Evolutionary conservation across 441 rosid species (phyloP).

Genomic region (Populus trichocarpa): DNA sequence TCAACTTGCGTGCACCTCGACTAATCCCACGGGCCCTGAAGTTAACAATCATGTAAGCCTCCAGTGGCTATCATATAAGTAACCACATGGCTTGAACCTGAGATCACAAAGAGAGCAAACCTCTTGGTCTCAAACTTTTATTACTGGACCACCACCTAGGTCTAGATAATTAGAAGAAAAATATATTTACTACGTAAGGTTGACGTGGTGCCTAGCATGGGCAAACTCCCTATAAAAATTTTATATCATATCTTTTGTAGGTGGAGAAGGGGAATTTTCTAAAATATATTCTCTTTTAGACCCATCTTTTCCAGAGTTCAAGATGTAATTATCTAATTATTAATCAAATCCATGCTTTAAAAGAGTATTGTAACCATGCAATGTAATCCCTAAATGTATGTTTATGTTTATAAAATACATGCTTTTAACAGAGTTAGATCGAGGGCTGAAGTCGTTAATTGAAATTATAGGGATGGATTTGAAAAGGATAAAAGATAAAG

Average conservation of each 20-base stretch:
- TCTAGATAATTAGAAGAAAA: too few relatives aligned
- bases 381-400: background rate
- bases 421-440: background rate
- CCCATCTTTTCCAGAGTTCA: background rate
- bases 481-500: background rate
- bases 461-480: background rate
- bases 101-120: rapidly evolving
- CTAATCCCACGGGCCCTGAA: too few relatives aligned
- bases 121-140: rapidly evolving
- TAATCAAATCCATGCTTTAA: background rate
- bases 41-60: too few relatives aligned
- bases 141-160: too few relatives aligned
- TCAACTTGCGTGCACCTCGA: rapidly evolving
- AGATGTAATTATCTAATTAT: background rate
- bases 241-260: background rate
- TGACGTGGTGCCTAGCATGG: background rate
- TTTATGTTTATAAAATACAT: too few relatives aligned
- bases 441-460: background rate
- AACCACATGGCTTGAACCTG: too few relatives aligned
- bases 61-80: too few relatives aligned
- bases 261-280: background rate
- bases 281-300: background rate
- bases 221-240: background rate
- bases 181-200: too few relatives aligned
- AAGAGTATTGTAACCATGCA: background rate